A percentile compares a stretch with the other conserved stretches of the same genome.
These are phyloP conservation scores for Aspergillus costaricaensis DNA, from an alignment of 2,329 filamentous ascomycete species.

Conservation along the genomic window DNA sequence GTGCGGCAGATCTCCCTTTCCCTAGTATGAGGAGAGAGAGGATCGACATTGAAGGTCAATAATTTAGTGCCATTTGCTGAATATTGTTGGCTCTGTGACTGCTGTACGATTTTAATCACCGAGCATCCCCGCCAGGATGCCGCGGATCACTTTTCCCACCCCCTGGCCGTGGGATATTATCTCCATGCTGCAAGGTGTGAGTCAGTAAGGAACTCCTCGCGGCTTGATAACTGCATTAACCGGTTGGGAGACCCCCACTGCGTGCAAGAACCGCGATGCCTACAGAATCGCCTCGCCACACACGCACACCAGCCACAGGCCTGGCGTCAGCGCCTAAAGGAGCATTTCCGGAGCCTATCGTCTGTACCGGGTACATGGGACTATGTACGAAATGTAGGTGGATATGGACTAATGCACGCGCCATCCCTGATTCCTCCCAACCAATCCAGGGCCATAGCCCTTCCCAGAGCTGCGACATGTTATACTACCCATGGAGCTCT, in stretches of 20 bases:
- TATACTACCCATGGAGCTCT: background rate
- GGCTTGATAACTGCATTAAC: background rate
- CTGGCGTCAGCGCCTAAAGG: background rate
- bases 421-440: conserved; percentile 1
- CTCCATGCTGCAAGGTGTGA: conserved; percentile 5
- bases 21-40: background rate
- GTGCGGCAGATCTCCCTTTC: conserved; percentile 14
- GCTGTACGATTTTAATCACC: conserved; percentile 1
- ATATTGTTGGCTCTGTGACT: background rate
- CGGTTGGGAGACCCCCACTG: background rate
- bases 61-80: conserved; percentile 1
- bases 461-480: background rate
- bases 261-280: background rate
- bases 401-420: conserved; percentile 4
- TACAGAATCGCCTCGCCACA: conserved; percentile 1
- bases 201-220: conserved; percentile 1
- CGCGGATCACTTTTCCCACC: background rate
- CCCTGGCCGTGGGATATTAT: conserved; percentile 2
- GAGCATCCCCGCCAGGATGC: conserved; percentile 1
- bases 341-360: conserved; percentile 1
- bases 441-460: background rate
- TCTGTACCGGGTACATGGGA: conserved; percentile 1
- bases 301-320: background rate
- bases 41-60: conserved; percentile 3
- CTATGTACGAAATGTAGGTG: conserved; percentile 4